These are phyloP conservation scores for Carex arenaria DNA, from an alignment of 202 grass and related monocot genomes.

Conservation along the genomic window DNA sequence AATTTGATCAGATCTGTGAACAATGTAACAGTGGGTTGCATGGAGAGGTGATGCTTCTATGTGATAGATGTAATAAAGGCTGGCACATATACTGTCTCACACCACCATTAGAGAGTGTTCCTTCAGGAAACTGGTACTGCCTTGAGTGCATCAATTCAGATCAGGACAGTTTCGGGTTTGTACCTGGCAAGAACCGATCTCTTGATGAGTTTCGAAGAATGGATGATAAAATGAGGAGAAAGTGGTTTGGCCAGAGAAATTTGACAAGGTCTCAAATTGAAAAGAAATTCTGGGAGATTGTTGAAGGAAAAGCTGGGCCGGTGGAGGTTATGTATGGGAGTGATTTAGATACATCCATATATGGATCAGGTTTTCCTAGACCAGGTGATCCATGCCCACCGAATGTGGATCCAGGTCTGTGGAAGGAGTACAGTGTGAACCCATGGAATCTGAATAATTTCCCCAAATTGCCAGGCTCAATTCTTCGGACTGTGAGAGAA, in stretches of 20 bases:
- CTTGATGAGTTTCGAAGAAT: conserved; percentile 57
- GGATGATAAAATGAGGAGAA: conserved; percentile 65
- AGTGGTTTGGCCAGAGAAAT: conserved; percentile 71
- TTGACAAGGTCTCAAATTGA: conserved; percentile 60
- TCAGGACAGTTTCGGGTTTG: conserved; percentile 71
- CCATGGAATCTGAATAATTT: conserved; percentile 98
- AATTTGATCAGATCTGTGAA: conserved; percentile 81
- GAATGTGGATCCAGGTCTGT: conserved; percentile 35
- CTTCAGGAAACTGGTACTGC: conserved; percentile 85
- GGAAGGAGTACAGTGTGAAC: conserved; percentile 55
- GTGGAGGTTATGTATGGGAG: conserved; percentile 93
- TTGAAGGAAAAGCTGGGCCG: conserved; percentile 75
- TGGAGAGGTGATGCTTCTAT: conserved; percentile 82
- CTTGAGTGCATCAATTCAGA: conserved; percentile 75
- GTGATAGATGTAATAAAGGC: conserved; percentile 85
- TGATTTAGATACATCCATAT: conserved; percentile 85
- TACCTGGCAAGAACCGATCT: conserved; percentile 54
- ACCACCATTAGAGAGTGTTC: conserved; percentile 57
- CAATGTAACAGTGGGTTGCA: conserved; percentile 86
- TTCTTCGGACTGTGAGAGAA: conserved; percentile 74
- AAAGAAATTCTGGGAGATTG: conserved; percentile 94
- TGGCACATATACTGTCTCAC: conserved; percentile 85
- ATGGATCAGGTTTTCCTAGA: conserved; percentile 91
- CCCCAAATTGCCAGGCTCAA: conserved; percentile 74
- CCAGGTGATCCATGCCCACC: conserved; percentile 39